phyloP scores from a whole-genome alignment of 148 eudicot species.

The Selenicereus undatus region DNA sequence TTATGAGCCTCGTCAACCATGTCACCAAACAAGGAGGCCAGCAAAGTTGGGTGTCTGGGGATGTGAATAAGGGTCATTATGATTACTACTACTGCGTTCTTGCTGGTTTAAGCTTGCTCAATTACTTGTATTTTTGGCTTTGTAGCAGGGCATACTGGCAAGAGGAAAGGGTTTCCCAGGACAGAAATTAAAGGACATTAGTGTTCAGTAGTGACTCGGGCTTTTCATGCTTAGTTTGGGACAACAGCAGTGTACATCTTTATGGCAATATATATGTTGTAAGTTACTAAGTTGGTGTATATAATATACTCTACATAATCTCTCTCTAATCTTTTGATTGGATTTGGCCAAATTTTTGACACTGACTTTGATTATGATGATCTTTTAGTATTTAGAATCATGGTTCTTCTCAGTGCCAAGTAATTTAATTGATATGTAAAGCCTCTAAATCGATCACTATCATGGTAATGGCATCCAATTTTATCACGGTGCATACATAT shows the following conservation, averaged over 20 bases:
- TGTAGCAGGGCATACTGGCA: constrained; percentile 31
- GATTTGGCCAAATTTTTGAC: not conserved
- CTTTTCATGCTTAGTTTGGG: not conserved
- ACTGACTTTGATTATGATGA: no score
- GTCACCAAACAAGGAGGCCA: constrained; percentile 22
- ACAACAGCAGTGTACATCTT: not conserved
- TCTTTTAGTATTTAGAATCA: no score
- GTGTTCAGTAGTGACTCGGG: not conserved
- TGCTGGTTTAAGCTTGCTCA: constrained; percentile 30
- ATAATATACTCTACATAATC: no score
- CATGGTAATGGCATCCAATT: no score
- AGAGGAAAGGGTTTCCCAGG: not conserved
- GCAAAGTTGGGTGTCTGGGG: constrained; percentile 42
- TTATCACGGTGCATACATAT: no score
- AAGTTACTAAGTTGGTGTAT: no score
- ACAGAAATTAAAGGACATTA: not conserved
- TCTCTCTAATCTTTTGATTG: not conserved
- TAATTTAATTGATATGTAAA: no score
- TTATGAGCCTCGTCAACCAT: constrained; percentile 13
- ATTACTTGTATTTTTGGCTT: constrained; percentile 29
- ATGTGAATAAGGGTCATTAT: constrained; percentile 40
- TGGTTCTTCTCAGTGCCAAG: no score
- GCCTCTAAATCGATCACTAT: no score
- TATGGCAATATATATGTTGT: no score
- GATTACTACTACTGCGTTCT: constrained; percentile 45